phyloP scores from a whole-genome alignment of 441 rosid genomes.

The Breynia disticha region DNA sequence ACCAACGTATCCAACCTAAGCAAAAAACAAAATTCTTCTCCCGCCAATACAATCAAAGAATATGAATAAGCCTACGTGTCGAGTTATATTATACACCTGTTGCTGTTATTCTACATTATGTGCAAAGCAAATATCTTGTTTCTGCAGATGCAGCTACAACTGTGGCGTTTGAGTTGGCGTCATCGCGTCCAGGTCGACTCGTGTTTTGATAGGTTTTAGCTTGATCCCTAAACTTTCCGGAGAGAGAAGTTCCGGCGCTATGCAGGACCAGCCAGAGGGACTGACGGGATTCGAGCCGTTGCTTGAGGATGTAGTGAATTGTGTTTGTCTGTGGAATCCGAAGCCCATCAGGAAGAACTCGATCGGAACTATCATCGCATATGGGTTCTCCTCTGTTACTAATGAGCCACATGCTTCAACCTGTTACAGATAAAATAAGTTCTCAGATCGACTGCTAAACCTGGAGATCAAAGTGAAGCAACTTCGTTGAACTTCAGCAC shows the following conservation, averaged over 20 bases:
- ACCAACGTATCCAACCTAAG: too few relatives aligned
- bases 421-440: conserved; percentile 23
- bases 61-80: background rate
- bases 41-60: conserved; percentile 21
- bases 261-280: conserved; percentile 30
- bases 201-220: conserved; percentile 59
- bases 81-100: background rate
- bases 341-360: conserved; percentile 46
- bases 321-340: conserved; percentile 32
- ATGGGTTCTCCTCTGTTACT: conserved; percentile 75
- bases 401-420: conserved; percentile 76
- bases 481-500: too few relatives aligned
- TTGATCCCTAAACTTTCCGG: conserved; percentile 56
- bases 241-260: conserved; percentile 52
- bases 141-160: background rate
- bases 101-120: conserved; percentile 8
- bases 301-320: conserved; percentile 24
- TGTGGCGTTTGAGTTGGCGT: background rate
- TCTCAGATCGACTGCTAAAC: too few relatives aligned
- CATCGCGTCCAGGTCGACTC: conserved; percentile 16
- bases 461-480: too few relatives aligned
- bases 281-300: conserved; percentile 31
- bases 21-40: conserved; percentile 6
- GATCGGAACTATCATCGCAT: conserved; percentile 53
- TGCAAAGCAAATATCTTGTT: conserved; percentile 10